phyloP scores from a whole-genome alignment of 495 filamentous ascomycete genomes.

The Penicillium malachiteum region DNA sequence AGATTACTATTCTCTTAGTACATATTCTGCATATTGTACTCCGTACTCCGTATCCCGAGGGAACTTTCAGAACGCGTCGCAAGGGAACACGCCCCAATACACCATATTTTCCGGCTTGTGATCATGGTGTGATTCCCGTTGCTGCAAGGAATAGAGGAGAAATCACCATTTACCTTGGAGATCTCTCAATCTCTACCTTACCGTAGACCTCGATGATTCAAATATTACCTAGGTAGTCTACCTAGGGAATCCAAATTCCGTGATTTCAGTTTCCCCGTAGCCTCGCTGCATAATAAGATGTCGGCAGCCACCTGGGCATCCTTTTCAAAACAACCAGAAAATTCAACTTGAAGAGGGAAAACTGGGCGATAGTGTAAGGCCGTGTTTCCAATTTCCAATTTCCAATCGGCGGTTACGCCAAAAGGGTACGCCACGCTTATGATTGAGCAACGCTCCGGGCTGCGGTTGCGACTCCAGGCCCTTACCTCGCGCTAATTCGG shows the following conservation, averaged over 20 bases:
- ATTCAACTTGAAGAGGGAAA: background rate
- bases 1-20: background rate
- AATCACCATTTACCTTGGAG: background rate
- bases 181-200: background rate
- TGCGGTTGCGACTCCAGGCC: constrained; percentile 13
- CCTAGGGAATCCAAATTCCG: no score
- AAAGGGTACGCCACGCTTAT: constrained; percentile 19
- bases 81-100: constrained; percentile 3
- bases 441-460: constrained; percentile 21
- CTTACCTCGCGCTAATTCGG: constrained; percentile 22
- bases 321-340: background rate
- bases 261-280: no score
- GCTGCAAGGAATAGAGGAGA: constrained; percentile 1
- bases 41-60: background rate
- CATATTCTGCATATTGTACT: constrained; percentile 1
- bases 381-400: constrained; percentile 11
- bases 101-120: constrained; percentile 6
- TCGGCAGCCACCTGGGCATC: background rate
- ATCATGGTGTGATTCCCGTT: constrained; percentile 10
- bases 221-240: no score
- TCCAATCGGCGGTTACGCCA: constrained; percentile 18
- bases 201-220: background rate
- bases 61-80: constrained; percentile 9
- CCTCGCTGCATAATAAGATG: no score
- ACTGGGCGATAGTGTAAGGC: constrained; percentile 2